Base-by-base conservation (phyloP, 495 filamentous ascomycete genomes). In the Cryomyces antarcticus region DNA sequence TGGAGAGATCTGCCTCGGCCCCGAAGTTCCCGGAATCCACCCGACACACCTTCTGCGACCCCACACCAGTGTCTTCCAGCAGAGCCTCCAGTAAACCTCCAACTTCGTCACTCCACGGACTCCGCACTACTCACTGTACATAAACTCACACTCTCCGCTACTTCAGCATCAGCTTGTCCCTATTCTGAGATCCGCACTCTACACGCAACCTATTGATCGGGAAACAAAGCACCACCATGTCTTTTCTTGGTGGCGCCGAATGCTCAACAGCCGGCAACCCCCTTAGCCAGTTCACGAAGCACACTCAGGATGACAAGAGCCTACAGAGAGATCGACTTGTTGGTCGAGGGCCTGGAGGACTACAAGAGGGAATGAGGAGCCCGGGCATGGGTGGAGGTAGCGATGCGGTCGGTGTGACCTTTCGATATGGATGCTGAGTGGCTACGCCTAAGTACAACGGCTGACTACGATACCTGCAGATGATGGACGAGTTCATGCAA, bases 231-330 rank as follows among this genome's bases (percentile, higher is more conserved):
- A 28, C 24, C 13, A 47, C 28, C 46, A 65, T 42, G 89, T 92
- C 86, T 24, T 94, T 97, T 58, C 70, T 94, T 49, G 82, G 82
- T 62, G 88, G 88, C 51, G 82, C 86, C 50, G 89, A 96, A 63
- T 97, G 89, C 69, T 96, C 89, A 39, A 94, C 89, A 36, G 86
- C 82, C 42, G 84, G 77, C 53, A 97, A 96, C 61, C 92, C 92
- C 43, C 77, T 97, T 45, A 84, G 80, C 53, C 92, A 95, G 70
- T 93, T 97, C 58, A 79, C 82, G 29, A 97, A 96, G 58, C 83
- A 93, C 57, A 80, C 86, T 41, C 77, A 84, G 52, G 82, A 93
- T 65, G 89, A 96, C 66, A 94, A 87, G 64, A 84, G 80, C 28
- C 70, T 94, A 42, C 88, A 95, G 58, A 71, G 85, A 50, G 89